Conservation (phyloP, 2,329 filamentous ascomycete species). For the Aspergillus amoenus region DNA sequence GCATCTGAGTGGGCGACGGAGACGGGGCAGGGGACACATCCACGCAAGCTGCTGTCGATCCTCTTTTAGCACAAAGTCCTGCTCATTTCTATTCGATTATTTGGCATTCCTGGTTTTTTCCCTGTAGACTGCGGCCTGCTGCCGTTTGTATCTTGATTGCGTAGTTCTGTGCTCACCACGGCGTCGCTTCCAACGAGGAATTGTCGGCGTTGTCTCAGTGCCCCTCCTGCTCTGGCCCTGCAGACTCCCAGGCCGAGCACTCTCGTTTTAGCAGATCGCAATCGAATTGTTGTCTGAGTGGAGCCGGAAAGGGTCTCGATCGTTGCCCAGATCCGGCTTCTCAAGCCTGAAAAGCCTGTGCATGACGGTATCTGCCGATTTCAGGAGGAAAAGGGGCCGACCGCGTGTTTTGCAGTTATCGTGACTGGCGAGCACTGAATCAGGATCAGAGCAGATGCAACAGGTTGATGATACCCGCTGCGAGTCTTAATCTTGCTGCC, state of each 20-base stretch:
- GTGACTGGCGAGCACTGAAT: no score
- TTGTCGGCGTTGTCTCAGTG: no score
- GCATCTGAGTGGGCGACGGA: constrained; percentile 3
- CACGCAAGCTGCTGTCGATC: constrained; percentile 27
- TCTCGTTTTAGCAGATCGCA: background rate
- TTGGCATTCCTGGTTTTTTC: background rate
- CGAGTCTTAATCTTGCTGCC: background rate
- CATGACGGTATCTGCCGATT: constrained; percentile 1
- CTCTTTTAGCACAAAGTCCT: background rate
- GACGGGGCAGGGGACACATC: constrained; percentile 7
- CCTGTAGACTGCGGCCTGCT: no score
- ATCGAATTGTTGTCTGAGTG: constrained; percentile 1
- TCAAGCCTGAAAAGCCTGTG: background rate
- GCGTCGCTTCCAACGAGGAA: no score
- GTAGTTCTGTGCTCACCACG: background rate
- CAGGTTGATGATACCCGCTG: no score
- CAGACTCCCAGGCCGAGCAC: background rate
- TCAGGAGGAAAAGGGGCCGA: background rate
- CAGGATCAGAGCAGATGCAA: no score
- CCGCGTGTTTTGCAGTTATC: no score
- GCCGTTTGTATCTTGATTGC: no score
- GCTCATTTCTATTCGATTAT: background rate
- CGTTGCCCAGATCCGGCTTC: constrained; percentile 11
- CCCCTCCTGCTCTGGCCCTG: no score
- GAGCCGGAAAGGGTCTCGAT: constrained; percentile 21